A percentile compares a stretch with the other conserved stretches of the same genome.
These are phyloP conservation scores for Ophiorrhiza pumila DNA, from an alignment of 257 asterid species.

Conservation along the genomic window DNA sequence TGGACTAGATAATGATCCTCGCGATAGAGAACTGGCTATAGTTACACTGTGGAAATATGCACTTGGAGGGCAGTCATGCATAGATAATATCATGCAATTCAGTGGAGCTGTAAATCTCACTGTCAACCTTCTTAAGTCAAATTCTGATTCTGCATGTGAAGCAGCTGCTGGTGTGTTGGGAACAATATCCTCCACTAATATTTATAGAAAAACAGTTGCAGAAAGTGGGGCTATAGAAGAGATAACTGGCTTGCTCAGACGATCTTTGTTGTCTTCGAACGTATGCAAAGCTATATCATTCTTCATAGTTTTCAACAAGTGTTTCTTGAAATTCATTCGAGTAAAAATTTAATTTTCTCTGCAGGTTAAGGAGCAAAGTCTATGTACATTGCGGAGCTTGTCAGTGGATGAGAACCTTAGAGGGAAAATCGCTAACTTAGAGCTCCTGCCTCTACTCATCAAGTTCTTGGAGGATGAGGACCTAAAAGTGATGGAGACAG, in stretches of 20 bases:
- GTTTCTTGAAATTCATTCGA: conserved; percentile 19
- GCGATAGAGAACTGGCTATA: conserved; percentile 75
- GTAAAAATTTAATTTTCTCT: conserved; percentile 26
- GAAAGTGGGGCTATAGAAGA: conserved; percentile 83
- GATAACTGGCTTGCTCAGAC: conserved; percentile 54
- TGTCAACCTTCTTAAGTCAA: conserved; percentile 67
- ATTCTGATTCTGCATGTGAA: conserved; percentile 72
- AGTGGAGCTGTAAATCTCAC: conserved; percentile 63
- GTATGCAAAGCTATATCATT: conserved; percentile 29
- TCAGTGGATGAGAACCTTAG: conserved; percentile 72
- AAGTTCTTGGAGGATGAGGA: conserved; percentile 73
- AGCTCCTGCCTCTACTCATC: conserved; percentile 55
- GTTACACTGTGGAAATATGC: conserved; percentile 77
- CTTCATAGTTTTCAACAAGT: not conserved
- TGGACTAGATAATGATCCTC: conserved; percentile 74
- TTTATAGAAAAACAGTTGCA: conserved; percentile 63
- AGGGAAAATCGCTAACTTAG: conserved; percentile 47
- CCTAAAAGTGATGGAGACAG: conserved; percentile 61
- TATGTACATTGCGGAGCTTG: conserved; percentile 73
- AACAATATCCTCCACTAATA: conserved; percentile 52
- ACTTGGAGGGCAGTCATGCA: conserved; percentile 67
- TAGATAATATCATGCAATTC: conserved; percentile 69
- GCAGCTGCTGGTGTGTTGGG: conserved; percentile 85
- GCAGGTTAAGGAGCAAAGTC: conserved; percentile 84
- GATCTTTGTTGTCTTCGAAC: conserved; percentile 52